These are phyloP conservation scores for Biancaea sappan DNA, from an alignment of 306 rosid genomes.

Conservation along the genomic window DNA sequence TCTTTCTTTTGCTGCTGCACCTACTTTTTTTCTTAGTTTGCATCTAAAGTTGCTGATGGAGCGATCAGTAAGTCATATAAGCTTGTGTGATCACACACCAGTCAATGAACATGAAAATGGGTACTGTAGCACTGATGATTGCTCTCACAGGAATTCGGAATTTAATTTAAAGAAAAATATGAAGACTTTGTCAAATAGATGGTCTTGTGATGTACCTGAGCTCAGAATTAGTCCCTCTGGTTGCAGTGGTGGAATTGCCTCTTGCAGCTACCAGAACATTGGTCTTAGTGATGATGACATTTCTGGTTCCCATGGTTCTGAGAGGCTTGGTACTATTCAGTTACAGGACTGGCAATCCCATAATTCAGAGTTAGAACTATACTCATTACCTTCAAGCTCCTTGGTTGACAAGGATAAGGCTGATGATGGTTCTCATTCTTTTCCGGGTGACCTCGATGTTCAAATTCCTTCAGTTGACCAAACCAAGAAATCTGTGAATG, in stretches of 20 bases:
- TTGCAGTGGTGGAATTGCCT: conserved; percentile 32
- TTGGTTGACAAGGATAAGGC: conserved; percentile 38
- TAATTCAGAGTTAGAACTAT: conserved; percentile 31
- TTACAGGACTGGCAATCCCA: conserved; percentile 35
- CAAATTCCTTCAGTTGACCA: conserved; percentile 54
- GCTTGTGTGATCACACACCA: conserved; percentile 45
- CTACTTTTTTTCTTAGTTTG: conserved; percentile 67
- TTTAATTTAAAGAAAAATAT: conserved; percentile 33
- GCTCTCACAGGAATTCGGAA: conserved; percentile 29
- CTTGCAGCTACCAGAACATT: conserved; percentile 38
- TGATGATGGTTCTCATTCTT: conserved; percentile 42
- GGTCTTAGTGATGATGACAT: conserved; percentile 33
- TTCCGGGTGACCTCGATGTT: conserved; percentile 49
- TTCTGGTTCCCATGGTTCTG: conserved; percentile 33
- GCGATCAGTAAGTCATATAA: conserved; percentile 47
- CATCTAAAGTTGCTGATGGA: conserved; percentile 78
- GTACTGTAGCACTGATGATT: conserved; percentile 32
- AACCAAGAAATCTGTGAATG: conserved; percentile 51
- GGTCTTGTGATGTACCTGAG: conserved; percentile 37
- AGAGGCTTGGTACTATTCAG: conserved; percentile 33
- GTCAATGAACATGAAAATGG: conserved; percentile 45
- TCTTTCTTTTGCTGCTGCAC: conserved; percentile 68
- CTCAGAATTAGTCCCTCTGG: conserved; percentile 29
- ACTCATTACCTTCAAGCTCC: conserved; percentile 31
- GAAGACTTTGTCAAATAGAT: conserved; percentile 29